Conservation (phyloP, 352 stramenopile species). For the Pythium aquatile region DNA sequence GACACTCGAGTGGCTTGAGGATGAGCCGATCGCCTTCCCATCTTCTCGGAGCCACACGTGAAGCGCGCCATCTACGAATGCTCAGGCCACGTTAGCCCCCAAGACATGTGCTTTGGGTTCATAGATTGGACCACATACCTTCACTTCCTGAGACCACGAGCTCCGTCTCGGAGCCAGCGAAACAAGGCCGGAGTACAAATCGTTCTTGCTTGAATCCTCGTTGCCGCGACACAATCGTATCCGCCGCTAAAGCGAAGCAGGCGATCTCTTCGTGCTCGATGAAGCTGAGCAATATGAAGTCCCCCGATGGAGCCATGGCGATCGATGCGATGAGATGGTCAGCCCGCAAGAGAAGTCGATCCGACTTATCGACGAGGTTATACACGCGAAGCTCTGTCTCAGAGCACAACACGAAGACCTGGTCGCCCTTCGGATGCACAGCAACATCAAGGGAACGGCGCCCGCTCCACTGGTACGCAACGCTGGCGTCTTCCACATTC, state of each 20-base stretch:
- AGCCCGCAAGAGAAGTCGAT: constrained; percentile 51
- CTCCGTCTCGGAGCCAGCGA: constrained; percentile 46
- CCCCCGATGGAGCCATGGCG: constrained; percentile 38
- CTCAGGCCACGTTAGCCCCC: background rate
- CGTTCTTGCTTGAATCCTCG: constrained; percentile 57
- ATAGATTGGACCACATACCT: constrained; percentile 37
- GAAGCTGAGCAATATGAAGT: constrained; percentile 61
- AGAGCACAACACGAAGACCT: constrained; percentile 59
- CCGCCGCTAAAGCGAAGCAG: constrained; percentile 46
- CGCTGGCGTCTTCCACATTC: constrained; percentile 46
- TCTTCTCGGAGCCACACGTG: constrained; percentile 63
- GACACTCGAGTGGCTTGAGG: constrained; percentile 60
- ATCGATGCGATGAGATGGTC: constrained; percentile 62
- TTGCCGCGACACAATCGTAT: constrained; percentile 48
- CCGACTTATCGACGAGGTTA: constrained; percentile 53
- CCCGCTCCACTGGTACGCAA: constrained; percentile 69
- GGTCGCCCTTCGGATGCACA: constrained; percentile 51
- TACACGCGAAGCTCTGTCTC: constrained; percentile 60
- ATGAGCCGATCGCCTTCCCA: constrained; percentile 34
- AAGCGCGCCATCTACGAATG: constrained; percentile 41
- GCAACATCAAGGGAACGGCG: constrained; percentile 57
- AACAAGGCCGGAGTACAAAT: constrained; percentile 66
- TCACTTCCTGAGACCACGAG: constrained; percentile 67
- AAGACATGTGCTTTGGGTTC: background rate
- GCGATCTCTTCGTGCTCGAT: constrained; percentile 60